Conservation (phyloP, 208 protist species). For the Acanthamoeba royreba region DNA sequence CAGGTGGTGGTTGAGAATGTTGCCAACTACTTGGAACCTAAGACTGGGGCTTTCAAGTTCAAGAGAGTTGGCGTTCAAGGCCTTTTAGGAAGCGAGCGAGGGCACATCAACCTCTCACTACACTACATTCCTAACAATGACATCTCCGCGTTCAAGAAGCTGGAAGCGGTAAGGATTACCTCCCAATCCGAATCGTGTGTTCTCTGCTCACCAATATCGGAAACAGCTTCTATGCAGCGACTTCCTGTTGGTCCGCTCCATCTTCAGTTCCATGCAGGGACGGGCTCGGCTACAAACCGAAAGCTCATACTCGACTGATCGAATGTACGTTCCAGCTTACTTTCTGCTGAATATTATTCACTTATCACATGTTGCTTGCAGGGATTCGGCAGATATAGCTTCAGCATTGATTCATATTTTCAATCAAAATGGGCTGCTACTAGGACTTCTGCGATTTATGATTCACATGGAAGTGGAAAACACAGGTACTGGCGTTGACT, state of each 20-base stretch:
- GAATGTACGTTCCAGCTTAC: neutral
- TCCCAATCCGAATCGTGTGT: neutral
- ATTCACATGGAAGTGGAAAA: conserved; percentile 45
- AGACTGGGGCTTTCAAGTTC: conserved; percentile 5
- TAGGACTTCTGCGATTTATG: neutral
- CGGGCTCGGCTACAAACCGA: neutral
- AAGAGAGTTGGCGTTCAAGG: neutral
- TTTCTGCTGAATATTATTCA: neutral
- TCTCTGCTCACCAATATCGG: neutral
- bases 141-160: conserved; percentile 36
- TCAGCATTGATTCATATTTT: conserved; percentile 26
- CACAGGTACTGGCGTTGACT: neutral
- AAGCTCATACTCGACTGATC: neutral
- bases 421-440: conserved; percentile 6
- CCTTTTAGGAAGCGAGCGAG: neutral
- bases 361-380: neutral
- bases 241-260: conserved; percentile 3
- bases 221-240: neutral
- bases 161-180: conserved; percentile 16
- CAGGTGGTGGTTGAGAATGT: conserved; percentile 4
- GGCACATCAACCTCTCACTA: neutral
- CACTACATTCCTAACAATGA: conserved; percentile 44
- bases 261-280: conserved; percentile 3
- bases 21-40: neutral
- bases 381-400: neutral